phyloP scores from a whole-genome alignment of 176 grass and related monocot genomes.

The Oryza meridionalis region DNA sequence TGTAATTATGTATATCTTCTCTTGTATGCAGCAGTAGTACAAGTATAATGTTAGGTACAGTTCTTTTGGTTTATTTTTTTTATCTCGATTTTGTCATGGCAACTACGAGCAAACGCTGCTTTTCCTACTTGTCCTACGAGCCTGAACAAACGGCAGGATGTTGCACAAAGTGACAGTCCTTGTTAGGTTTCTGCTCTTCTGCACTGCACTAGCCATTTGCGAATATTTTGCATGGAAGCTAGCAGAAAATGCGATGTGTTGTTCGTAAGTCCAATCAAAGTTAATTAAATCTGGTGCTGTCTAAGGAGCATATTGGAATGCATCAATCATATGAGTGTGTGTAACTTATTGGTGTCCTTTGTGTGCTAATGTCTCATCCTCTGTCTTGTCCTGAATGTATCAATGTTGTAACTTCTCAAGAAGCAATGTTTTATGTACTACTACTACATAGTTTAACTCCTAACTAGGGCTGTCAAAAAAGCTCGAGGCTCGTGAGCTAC shows the following conservation, averaged over 20 bases:
- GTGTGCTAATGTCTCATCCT: background rate
- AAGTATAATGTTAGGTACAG: slow-evolving; percentile 25
- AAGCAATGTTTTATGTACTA: background rate
- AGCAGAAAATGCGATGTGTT: too few relatives aligned
- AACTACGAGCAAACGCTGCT: slow-evolving; percentile 16
- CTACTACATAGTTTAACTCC: too few relatives aligned
- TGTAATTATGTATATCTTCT: too few relatives aligned
- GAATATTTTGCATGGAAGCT: background rate
- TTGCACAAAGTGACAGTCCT: background rate
- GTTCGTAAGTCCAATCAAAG: too few relatives aligned
- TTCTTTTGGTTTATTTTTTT: background rate
- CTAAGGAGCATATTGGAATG: too few relatives aligned
- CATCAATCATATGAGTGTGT: too few relatives aligned
- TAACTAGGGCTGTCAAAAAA: too few relatives aligned
- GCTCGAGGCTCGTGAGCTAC: too few relatives aligned
- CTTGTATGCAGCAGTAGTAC: too few relatives aligned
- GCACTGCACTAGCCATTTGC: background rate
- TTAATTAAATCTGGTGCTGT: too few relatives aligned
- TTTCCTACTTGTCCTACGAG: slow-evolving; percentile 1
- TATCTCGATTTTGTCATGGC: background rate
- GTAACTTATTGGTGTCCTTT: background rate
- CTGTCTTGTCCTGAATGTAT: background rate
- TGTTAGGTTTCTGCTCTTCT: background rate
- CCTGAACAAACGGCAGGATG: background rate
- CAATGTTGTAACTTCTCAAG: background rate